These are phyloP conservation scores for Aspergillus nidulans DNA, from an alignment of 495 filamentous ascomycete genomes.

Conservation along the genomic window DNA sequence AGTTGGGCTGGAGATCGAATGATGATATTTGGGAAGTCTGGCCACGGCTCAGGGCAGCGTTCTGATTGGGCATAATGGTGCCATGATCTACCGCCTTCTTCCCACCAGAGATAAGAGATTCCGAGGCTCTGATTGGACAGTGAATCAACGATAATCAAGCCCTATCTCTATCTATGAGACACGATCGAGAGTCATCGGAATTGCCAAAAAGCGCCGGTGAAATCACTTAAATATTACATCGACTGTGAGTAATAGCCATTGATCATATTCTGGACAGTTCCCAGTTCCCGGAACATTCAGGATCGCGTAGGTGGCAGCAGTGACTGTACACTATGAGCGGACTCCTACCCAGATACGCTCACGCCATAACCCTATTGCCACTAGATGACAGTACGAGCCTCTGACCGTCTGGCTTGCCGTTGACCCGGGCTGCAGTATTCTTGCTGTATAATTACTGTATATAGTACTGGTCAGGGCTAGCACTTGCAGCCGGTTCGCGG, in stretches of 20 bases:
- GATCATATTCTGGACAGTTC: background rate
- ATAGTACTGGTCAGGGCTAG: background rate
- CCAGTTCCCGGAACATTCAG: background rate
- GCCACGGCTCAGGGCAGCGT: background rate
- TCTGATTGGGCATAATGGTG: constrained; percentile 1
- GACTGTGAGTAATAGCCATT: constrained; percentile 2
- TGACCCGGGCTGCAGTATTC: too few species aligned
- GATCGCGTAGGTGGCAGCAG: background rate
- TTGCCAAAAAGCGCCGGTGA: background rate
- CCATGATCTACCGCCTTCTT: constrained; percentile 3
- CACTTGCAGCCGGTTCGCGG: background rate
- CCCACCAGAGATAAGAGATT: constrained; percentile 5
- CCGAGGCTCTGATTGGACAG: constrained; percentile 1
- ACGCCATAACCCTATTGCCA: background rate
- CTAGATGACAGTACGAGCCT: too few species aligned
- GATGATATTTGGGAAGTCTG: background rate
- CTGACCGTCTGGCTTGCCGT: too few species aligned
- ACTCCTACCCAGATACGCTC: background rate
- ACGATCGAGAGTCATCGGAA: background rate
- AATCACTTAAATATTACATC: background rate
- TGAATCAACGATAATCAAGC: background rate
- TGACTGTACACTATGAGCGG: background rate
- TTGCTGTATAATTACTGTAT: background rate
- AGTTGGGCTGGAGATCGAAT: background rate
- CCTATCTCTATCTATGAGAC: background rate